Percentiles rank a stretch among this genome's conserved stretches.
Conservation (phyloP, 129 eudicot genomes). For the Ambrosia trifida region DNA sequence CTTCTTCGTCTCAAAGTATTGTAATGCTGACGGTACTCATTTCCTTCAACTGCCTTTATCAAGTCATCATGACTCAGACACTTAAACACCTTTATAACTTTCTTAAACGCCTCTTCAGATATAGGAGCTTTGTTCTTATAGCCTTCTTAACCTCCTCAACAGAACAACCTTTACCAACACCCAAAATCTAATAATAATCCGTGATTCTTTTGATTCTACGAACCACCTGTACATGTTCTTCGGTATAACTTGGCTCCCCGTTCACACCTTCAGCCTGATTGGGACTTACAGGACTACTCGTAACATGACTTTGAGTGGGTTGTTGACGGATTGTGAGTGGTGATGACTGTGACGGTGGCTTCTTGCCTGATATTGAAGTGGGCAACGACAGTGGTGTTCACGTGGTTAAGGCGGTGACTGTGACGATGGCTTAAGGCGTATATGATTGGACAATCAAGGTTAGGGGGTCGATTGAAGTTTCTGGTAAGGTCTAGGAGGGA, state of each 20-base stretch:
- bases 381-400: no score
- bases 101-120: conserved; percentile 95
- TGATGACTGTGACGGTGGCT: no score
- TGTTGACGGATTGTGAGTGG: no score
- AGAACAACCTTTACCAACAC: conserved; percentile 71
- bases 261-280: conserved; percentile 33
- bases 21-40: conserved; percentile 69
- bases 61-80: conserved; percentile 83
- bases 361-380: no score
- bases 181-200: conserved; percentile 80
- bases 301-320: conserved; percentile 36
- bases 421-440: no score
- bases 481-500: no score
- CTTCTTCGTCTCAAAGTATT: conserved; percentile 58
- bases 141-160: conserved; percentile 94
- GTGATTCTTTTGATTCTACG: conserved; percentile 61
- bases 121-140: conserved; percentile 94
- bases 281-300: conserved; percentile 21
- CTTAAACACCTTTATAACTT: conserved; percentile 82
- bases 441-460: no score
- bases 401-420: no score
- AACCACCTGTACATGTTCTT: conserved; percentile 76
- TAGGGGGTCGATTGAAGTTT: no score
- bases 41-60: conserved; percentile 82
- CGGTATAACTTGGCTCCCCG: conserved; percentile 66